A percentile compares a stretch with the other conserved stretches of the same genome.
Conservation (phyloP, 257 asterid genomes). For the Salvia miltiorrhiza region DNA sequence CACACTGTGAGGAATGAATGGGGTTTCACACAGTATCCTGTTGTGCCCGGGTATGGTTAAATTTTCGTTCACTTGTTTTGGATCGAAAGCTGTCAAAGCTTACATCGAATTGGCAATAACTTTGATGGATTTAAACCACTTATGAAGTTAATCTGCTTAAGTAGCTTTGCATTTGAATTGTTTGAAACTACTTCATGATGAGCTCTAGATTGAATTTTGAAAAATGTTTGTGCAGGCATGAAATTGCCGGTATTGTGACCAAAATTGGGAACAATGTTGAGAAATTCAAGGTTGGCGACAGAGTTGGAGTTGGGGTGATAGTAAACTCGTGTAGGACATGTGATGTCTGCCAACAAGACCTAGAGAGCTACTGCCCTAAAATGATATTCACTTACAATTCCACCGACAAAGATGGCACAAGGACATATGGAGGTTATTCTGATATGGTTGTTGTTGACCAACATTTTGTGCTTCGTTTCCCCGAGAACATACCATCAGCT, state of each 20-base stretch:
- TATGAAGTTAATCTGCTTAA: not conserved
- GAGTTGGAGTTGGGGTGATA: conserved; percentile 66
- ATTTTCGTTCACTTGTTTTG: not conserved
- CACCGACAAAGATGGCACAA: conserved; percentile 43
- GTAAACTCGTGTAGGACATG: conserved; percentile 58
- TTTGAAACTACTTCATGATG: not conserved
- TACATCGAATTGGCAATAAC: not conserved
- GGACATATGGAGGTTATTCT: conserved; percentile 66
- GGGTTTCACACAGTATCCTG: conserved; percentile 40
- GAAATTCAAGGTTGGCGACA: conserved; percentile 50
- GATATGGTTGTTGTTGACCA: conserved; percentile 52
- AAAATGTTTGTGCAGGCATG: conserved; percentile 46
- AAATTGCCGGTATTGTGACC: conserved; percentile 57
- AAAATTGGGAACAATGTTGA: conserved; percentile 43
- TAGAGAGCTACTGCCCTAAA: conserved; percentile 58
- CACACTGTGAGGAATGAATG: conserved; percentile 40
- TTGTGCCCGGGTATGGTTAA: conserved; percentile 43
- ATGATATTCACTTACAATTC: conserved; percentile 41
- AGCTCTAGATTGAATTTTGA: not conserved
- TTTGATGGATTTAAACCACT: not conserved
- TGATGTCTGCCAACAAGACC: conserved; percentile 42
- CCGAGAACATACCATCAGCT: conserved; percentile 50
- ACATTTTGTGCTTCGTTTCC: conserved; percentile 48
- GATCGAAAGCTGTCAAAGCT: not conserved
- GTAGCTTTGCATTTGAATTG: not conserved